Base-by-base conservation (phyloP, 2,329 filamentous ascomycete species). In the Aureobasidium melanogenum region DNA sequence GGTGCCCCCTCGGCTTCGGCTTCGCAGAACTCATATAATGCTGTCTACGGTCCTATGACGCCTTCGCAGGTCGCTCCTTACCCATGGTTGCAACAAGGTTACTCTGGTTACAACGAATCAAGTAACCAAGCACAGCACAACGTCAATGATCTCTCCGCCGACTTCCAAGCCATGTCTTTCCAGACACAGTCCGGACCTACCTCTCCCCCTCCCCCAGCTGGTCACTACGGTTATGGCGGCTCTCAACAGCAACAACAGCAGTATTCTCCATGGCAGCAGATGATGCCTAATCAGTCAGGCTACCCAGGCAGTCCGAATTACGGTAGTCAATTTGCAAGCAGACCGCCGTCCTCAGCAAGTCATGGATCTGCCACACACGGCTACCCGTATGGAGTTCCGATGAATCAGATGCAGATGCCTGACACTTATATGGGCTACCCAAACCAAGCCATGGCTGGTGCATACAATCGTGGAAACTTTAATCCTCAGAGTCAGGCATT, bases 401-500 rank as follows among this genome's bases (percentile, higher is more conserved):
- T 62, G 14, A 57, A 28, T 14, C 63, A 63, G 15, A 58, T 48
- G 48, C 46, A 58, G 8, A 57, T 55, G 41, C n/a, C 46, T 28
- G 63, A 60, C 10, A 41, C 59, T n/a, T 62, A 60, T 17, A 59
- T 59, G 54, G 54, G 57, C 10, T 85, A 88, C 72, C 84, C 83
- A 62, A 88, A 91, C 70, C 90, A 96, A 71, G 89, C 90, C 6
- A 85, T 95, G 61, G 89, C 91, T 15, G 90, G 90, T 38, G 94
- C 88, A 74, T 95, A 84, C 71, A 90, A 88, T 70, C 83, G 91
- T 62, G 89, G 91, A 68, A 85, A 88, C 14, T 97, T 97, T 77
- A 97, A 97, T 70, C 93, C 92, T 0, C 92, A 96, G 76, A 97
- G 89, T 17, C 89, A 96, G 70, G 89, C 92, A 0, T 97, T 97